A percentile compares a stretch with the other conserved stretches of the same genome.
These are phyloP conservation scores for Licmophora abbreviata DNA, from an alignment of 108 stramenopile genomes.

Conservation along the genomic window DNA sequence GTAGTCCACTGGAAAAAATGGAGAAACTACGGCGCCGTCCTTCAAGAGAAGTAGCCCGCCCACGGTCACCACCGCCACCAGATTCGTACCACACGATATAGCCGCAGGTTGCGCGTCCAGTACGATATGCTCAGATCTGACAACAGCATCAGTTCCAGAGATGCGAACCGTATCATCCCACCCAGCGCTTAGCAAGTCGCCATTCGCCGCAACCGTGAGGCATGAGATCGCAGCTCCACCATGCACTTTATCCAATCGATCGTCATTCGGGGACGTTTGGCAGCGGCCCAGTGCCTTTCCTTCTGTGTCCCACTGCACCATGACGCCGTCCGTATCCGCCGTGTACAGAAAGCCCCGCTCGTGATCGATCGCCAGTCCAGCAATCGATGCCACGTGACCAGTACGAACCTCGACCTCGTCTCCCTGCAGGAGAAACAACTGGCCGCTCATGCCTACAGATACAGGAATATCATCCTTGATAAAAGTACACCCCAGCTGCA, in stretches of 20 bases:
- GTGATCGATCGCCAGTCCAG: conserved; percentile 70
- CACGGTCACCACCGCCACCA: conserved; percentile 74
- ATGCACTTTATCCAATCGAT: conserved; percentile 53
- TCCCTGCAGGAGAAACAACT: conserved; percentile 39
- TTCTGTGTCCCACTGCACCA: conserved; percentile 76
- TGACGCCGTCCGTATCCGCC: conserved; percentile 85
- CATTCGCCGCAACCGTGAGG: conserved; percentile 28
- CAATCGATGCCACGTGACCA: conserved; percentile 80
- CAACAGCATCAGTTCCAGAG: conserved; percentile 3
- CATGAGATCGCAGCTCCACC: conserved; percentile 61
- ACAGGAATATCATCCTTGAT: conserved; percentile 46
- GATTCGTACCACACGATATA: conserved; percentile 45
- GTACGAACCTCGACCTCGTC: conserved; percentile 38
- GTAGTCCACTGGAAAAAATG: conserved; percentile 31
- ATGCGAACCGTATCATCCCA: conserved; percentile 88
- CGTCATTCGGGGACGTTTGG: conserved; percentile 16
- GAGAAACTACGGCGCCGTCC: conserved; percentile 35
- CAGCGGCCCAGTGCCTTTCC: conserved; percentile 28
- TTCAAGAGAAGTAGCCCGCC: conserved; percentile 48
- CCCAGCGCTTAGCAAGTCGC: conserved; percentile 64
- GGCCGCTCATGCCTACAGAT: conserved; percentile 77
- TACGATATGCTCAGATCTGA: background rate
- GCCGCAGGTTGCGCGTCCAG: conserved; percentile 79
- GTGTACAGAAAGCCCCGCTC: conserved; percentile 60
- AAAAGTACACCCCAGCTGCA: conserved; percentile 75